Base-by-base conservation (phyloP, 1,139 yeast species). In the Magnusiomyces suaveolens region DNA sequence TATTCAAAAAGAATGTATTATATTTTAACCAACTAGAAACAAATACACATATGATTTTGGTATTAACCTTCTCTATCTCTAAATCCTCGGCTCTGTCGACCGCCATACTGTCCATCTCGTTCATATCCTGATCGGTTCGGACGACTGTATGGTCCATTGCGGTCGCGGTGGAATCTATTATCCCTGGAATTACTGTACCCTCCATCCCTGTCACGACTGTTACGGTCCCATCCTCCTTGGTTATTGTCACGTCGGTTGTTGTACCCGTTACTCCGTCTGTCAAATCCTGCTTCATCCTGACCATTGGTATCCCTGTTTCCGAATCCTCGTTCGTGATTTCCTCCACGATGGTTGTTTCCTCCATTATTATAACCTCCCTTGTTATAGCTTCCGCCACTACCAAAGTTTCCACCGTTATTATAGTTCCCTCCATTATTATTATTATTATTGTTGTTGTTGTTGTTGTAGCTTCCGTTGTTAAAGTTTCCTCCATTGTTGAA, bases 161-260 rank as follows among this genome's bases (percentile, higher is more conserved):
- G 48, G 10, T 29, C 38, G 10, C 21, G 33, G 46, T 20, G 20
- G 23, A 18, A 14, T 4, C 46, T 16, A 20, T 3, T 3, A 20
- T 23, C 29, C 2, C 29, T 23, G 10, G n/a, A n/a, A 24, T n/a
- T n/a, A 4, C 18, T 10, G 6, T 23, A 25, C 29, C 47, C 47
- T 25, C 36, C 38, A 32, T 46, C 21, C 14, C 21, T 16, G 14
- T 32, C 48, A 16, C 36, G n/a, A 6, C 20, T 32, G 18, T 18
- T 46, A 24, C 48, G 48, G 23, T 46, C 48, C 48, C 48, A 46
- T 26, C 48, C 48, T 26, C 48, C 48, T 16, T 14, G 38, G 23
- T 26, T 21, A 29, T 46, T 46, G 38, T 46, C 48, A 2, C 48
- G 36, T n/a, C 48, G 10, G 16, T 26, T n/a, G 38, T 18, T 26